Percentiles rank a stretch among this genome's conserved stretches.
Conservation (phyloP, 306 rosid genomes). For the Begonia fuchsioides region DNA sequence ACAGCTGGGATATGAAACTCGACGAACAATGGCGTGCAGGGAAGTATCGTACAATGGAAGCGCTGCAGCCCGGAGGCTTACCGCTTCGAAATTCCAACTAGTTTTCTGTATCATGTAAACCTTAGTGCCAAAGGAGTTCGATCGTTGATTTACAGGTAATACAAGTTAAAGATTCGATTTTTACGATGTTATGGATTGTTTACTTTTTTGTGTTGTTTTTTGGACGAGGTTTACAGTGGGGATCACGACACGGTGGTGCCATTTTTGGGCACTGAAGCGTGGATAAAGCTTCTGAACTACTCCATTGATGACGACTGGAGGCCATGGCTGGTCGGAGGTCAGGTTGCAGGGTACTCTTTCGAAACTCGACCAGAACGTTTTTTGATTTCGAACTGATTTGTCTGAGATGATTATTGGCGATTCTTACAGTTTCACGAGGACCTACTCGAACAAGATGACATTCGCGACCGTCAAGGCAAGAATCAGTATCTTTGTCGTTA, state of each 20-base stretch:
- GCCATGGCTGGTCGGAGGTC: conserved; percentile 32
- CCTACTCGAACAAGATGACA: conserved; percentile 46
- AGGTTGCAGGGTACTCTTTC: conserved; percentile 42
- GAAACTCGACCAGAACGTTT: too few relatives aligned
- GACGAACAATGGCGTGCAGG: conserved; percentile 18
- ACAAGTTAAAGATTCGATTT: too few relatives aligned
- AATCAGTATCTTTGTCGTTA: neutral
- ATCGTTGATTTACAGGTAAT: conserved; percentile 46
- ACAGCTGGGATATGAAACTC: too few relatives aligned
- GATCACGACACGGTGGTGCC: conserved; percentile 35
- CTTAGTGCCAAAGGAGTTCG: conserved; percentile 42
- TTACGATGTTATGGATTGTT: too few relatives aligned
- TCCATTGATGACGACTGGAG: conserved; percentile 67
- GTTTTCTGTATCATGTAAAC: conserved; percentile 28
- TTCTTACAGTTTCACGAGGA: conserved; percentile 35
- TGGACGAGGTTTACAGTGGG: conserved; percentile 20
- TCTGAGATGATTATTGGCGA: too few relatives aligned
- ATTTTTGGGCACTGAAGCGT: conserved; percentile 42
- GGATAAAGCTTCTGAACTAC: conserved; percentile 50
- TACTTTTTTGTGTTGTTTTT: too few relatives aligned
- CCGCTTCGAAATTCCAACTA: neutral
- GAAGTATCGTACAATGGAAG: conserved; percentile 39
- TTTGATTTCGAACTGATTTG: too few relatives aligned
- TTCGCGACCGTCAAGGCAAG: conserved; percentile 69
- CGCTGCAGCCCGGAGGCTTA: conserved; percentile 16